These are phyloP conservation scores for Euryodendron excelsum DNA, from an alignment of 148 eudicot species.

Conservation along the genomic window DNA sequence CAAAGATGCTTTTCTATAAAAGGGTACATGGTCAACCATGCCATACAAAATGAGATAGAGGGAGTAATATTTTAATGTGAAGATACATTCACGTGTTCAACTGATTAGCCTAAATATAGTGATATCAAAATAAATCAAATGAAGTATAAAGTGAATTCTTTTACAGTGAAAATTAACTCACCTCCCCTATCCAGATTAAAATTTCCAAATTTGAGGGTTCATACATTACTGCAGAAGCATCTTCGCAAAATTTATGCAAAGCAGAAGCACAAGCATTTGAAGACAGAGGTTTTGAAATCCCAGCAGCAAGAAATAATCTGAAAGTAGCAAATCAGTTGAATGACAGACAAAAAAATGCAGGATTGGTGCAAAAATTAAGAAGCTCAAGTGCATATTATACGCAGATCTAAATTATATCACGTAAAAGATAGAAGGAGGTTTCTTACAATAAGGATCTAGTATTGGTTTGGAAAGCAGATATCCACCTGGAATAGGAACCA, in stretches of 20 bases:
- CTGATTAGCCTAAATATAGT: background rate
- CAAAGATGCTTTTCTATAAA: background rate
- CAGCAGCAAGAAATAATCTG: conserved; percentile 93
- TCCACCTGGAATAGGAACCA: conserved; percentile 93
- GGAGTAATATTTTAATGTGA: background rate
- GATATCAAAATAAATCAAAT: background rate
- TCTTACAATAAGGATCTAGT: conserved; percentile 81
- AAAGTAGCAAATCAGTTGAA: conserved; percentile 35
- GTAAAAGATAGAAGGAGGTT: conserved; percentile 6
- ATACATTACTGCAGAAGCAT: conserved; percentile 54
- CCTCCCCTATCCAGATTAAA: conserved; percentile 95
- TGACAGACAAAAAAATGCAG: background rate
- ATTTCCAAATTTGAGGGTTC: conserved; percentile 81
- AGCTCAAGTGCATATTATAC: background rate
- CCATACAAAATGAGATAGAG: background rate
- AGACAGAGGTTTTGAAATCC: conserved; percentile 68
- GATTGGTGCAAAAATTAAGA: background rate
- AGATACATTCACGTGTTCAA: background rate
- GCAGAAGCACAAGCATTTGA: conserved; percentile 85
- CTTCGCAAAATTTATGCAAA: conserved; percentile 92
- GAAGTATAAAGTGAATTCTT: background rate
- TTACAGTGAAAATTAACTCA: conserved; percentile 25
- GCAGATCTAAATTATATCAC: conserved; percentile 1
- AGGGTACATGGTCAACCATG: background rate
- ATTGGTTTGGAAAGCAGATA: conserved; percentile 55